A percentile compares a stretch with the other conserved stretches of the same genome.
Evolutionary conservation across 306 rosid genomes (phyloP).

Genomic region (Quercus engelmannii): DNA sequence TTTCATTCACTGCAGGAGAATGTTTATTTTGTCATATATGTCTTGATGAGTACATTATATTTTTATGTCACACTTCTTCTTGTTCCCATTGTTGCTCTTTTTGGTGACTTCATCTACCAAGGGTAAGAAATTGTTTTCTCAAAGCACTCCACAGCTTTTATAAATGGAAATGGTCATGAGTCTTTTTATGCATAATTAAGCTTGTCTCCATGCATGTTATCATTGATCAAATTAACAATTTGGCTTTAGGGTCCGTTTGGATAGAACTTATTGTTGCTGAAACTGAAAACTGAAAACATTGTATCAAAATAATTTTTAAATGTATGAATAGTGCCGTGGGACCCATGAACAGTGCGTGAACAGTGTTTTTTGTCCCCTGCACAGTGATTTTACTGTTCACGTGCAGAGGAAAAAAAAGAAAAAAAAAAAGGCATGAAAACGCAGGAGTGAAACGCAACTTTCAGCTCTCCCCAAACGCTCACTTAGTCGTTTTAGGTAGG

Average conservation of each 20-base stretch:
- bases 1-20: constrained; percentile 62
- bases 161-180: not conserved
- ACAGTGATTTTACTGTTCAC: no score
- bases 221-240: not conserved
- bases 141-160: not conserved
- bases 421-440: no score
- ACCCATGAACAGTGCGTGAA: no score
- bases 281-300: no score
- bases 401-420: no score
- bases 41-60: constrained; percentile 81
- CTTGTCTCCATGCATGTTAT: constrained; percentile 1
- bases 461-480: no score
- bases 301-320: no score
- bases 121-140: constrained; percentile 51
- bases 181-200: not conserved
- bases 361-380: no score
- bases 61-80: constrained; percentile 77
- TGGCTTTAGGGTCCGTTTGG: not conserved
- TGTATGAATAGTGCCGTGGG: no score
- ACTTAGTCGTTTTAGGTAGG: not conserved
- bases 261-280: no score
- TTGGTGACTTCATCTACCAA: constrained; percentile 79
- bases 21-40: constrained; percentile 74
- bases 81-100: constrained; percentile 80
- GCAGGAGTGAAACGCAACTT: no score